Evolutionary conservation across 2,329 filamentous ascomycete species (phyloP), one percentile per base, ranked within the genome.

Genomic region (Colletotrichum destructivum): DNA sequence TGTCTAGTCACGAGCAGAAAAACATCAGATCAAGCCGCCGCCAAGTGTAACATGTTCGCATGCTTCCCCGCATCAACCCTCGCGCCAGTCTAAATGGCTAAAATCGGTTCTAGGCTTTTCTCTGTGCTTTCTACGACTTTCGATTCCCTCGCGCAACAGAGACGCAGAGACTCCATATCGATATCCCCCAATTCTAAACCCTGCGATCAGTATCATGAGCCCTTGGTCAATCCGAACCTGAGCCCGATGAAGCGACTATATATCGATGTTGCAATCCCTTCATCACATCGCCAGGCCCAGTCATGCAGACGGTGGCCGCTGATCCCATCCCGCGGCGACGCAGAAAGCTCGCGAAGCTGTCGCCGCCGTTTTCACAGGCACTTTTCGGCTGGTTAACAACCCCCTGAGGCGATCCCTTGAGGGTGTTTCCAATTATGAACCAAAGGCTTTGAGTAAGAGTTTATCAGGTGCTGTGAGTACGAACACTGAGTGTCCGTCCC

Each of bases 251-350:
- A 5, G 12, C 18, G 9, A 49, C 9, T 49, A 21, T 8, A 49
- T 4, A 11, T 21, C 13, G n/a, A 13, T 12, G 4, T 23, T 9
- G 18, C 44, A 47, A 11, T 8, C 61, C 54, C 42, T 69, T 72
- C 23, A 68, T 21, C 26, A 68, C 60, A 23, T 69, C 60, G 18
- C 69, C 65, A 2, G 64, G 64, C 21, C 60, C 46, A 7, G 61
- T 54, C 69, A 72, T 69, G 31, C 69, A 72, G 6, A 69, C 55
- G 0, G 69, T 72, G 11, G 69, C 69, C 69, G 57, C 67, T 4
- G 69, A 44, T 16, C 63, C 69, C 46, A 44, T 16, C 63, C 69
- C 46, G 13, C 64, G 60, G 1, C 69, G 64, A 4, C 64, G 64
- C 1, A 60, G 46, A 13, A 59, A 46, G 2, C 73, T 59, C 2